Evolutionary conservation across 2,329 filamentous ascomycete species (phyloP), one percentile per base, ranked within the genome.

Genomic region (Emydomyces testavorans): DNA sequence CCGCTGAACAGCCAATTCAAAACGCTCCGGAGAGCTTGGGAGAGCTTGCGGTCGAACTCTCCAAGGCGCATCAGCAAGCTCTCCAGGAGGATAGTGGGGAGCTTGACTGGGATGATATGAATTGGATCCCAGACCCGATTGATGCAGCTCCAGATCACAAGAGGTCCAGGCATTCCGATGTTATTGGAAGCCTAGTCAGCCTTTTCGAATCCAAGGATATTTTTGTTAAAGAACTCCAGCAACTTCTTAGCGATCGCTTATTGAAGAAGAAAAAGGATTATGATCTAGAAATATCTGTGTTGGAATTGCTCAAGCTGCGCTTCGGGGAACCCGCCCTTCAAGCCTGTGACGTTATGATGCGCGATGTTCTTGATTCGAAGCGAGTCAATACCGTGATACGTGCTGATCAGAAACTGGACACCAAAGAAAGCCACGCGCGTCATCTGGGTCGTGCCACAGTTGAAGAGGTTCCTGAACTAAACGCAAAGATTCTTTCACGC

Each of bases 341-440:
- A 62, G 85, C 85, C 41, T 95, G 89, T 64, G 90, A 98, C 61
- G 92, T 98, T 58, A 98, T 98, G 92, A 77, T 98, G 49, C 85
- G 83, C 54, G 92, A 98, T 62, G 84, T 96, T 29, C 77, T 84
- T 54, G 89, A 95, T 59, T 94, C 88, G 1, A 75, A 76, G 52
- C 76, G 78, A 35, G 78, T 93, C 50, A 85, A 95, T 60, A 68
- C 72, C 6, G 70, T 75, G 10, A 79, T 94, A 39, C 72, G 79
- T 35, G 74, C 72, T 49, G 70, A 70, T 32, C 67, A 73, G 58
- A 61, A 65, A 6, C 58, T 72, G 21, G 59, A 52, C 50, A 57
- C 41, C 43, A 57, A 46, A 63, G 60, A 49, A 54, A 58, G 23
- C 48, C 56, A 43, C 31, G 50, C 2, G 49, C 58, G 31, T 56